Base-by-base conservation (phyloP, 2,329 filamentous ascomycete genomes). In the Ceratocystis alfenasii region DNA sequence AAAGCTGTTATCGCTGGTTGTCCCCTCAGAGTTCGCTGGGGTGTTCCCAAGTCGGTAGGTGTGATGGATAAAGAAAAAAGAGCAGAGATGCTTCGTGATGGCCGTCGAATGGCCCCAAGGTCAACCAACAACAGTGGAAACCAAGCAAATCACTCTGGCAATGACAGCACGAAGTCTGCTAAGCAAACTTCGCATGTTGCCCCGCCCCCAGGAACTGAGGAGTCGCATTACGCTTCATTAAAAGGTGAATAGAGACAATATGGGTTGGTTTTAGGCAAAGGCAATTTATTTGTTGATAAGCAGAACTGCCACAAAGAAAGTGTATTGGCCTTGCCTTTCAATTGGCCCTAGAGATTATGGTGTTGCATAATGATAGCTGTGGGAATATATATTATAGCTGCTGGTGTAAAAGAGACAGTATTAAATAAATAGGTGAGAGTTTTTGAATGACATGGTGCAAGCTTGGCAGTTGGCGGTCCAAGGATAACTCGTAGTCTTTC, bases 1-100 rank as follows among this genome's bases (percentile, higher is more conserved):
- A 88, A 88, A 68, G 90, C 91, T 0, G 84, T 97, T 5, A 89
- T 99, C 71, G 87, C 91, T 45, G 94, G 94, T 2, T 96, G 93
- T 71, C 94, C 94, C 0, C 76, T 99, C 68, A 81, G 93, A 41
- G 86, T 99, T 20, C 87, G 91, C 69, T 99, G 94, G 94, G 93
- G 92, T 17, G 87, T 89, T 73, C 93, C 95, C 17, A 94, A 91
- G 78, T 88, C 93, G 1, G 81, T 99, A 66, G 94, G 96, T 66
- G 95, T 85, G 28, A 88, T 97, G 85, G 89, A 95, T 69, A 87
- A 87, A 68, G 91, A 96, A 65, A 84, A 95, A 74, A 83, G 93
- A 55, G 81, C 87, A 70, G 83, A 88, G 72, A 90, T 95, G 79
- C 85, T 92, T 25, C 83, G 86, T 45, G 90, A 95, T 71, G 93